phyloP scores from a whole-genome alignment of 257 asterid species.

The Solanum pimpinellifolium region DNA sequence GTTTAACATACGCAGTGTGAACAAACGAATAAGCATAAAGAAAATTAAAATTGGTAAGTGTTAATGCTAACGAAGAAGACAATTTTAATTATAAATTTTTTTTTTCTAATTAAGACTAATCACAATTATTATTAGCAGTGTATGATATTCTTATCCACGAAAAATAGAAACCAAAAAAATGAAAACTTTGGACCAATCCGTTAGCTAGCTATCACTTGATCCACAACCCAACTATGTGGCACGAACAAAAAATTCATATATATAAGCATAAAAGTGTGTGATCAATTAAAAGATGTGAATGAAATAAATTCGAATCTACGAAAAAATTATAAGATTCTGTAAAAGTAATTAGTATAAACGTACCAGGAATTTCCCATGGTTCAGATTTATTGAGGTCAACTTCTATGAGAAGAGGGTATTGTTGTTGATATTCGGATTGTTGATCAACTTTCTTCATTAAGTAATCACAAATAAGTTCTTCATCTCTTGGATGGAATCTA shows the following conservation, averaged over 20 bases:
- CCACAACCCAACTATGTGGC: background rate
- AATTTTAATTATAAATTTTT: no score
- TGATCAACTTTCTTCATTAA: constrained; percentile 42
- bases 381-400: constrained; percentile 87
- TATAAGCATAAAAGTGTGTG: background rate
- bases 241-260: background rate
- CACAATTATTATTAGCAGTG: background rate
- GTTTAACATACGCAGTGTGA: background rate
- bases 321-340: background rate
- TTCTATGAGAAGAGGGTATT: constrained; percentile 39
- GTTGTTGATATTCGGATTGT: background rate
- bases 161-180: background rate
- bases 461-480: constrained; percentile 76
- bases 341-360: background rate
- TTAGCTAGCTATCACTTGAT: background rate
- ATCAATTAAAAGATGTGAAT: background rate
- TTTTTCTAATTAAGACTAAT: background rate
- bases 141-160: background rate
- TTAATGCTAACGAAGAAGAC: background rate
- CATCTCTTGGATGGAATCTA: constrained; percentile 79
- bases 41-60: background rate
- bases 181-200: background rate
- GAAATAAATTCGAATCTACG: background rate
- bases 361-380: constrained; percentile 96
- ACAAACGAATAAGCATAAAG: background rate